Conservation (phyloP, 1,139 yeast species). For the Blastobotrys niveus region DNA sequence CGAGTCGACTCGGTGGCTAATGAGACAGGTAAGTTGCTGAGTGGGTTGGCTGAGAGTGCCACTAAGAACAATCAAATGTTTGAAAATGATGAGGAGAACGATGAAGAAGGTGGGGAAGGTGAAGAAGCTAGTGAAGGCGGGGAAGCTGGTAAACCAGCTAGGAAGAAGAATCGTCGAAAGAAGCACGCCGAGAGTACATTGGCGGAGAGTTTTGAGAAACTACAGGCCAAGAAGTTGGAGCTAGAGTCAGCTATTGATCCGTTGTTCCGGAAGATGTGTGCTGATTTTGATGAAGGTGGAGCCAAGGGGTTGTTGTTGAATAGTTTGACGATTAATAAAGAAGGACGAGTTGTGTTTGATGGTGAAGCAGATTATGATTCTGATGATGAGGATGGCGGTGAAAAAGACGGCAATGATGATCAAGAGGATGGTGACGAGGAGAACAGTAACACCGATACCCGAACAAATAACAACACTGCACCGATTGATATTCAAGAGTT, state of each 20-base stretch:
- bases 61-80: constrained; percentile 27
- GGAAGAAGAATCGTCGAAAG: constrained; percentile 22
- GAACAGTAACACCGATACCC: constrained; percentile 38
- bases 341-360: constrained; percentile 63
- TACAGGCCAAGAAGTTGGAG: constrained; percentile 66
- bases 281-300: constrained; percentile 95
- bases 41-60: constrained; percentile 53
- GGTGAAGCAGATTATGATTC: constrained; percentile 31
- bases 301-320: constrained; percentile 77
- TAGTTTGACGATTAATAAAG: constrained; percentile 52
- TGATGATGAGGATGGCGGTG: constrained; percentile 25
- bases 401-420: constrained; percentile 22
- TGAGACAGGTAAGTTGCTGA: constrained; percentile 79
- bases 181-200: constrained; percentile 42
- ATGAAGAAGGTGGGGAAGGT: constrained; percentile 29
- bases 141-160: constrained; percentile 25
- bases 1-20: constrained; percentile 89
- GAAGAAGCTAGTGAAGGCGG: constrained; percentile 28
- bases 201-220: constrained; percentile 50
- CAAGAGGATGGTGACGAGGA: constrained; percentile 37
- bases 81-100: constrained; percentile 31
- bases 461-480: constrained; percentile 23
- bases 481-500: constrained; percentile 20
- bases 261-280: constrained; percentile 76
- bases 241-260: constrained; percentile 82